Evolutionary conservation across 306 rosid genomes (phyloP).

Genomic region (Castanea crenata): DNA sequence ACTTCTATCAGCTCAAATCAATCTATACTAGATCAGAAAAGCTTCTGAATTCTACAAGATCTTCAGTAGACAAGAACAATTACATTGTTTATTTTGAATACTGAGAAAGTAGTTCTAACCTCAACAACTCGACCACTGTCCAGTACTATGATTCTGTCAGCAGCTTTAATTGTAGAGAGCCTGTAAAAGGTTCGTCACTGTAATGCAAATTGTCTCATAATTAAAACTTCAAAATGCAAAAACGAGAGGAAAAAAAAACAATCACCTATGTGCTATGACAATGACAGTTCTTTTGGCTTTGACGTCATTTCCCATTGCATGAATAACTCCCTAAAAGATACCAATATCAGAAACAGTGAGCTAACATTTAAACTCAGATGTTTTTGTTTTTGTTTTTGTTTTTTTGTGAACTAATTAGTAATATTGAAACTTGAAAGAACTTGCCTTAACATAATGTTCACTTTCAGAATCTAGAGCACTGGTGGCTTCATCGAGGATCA

Average conservation of each 20-base stretch:
- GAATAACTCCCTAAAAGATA: constrained; percentile 32
- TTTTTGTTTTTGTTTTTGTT: not conserved
- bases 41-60: not conserved
- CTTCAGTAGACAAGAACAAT: not conserved
- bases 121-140: constrained; percentile 38
- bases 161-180: constrained; percentile 43
- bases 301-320: constrained; percentile 20
- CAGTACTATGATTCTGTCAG: constrained; percentile 48
- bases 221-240: not conserved
- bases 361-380: not conserved
- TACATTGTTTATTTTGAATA: not conserved
- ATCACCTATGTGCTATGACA: constrained; percentile 43
- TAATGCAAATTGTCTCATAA: not conserved
- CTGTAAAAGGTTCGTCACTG: constrained; percentile 17
- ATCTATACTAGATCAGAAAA: not conserved
- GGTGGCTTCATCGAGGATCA: constrained; percentile 53
- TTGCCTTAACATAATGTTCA: constrained; percentile 37
- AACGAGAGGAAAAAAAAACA: not conserved
- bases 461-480: constrained; percentile 52
- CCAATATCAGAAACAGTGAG: not conserved
- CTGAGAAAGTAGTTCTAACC: constrained; percentile 22
- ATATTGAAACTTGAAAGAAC: constrained; percentile 5
- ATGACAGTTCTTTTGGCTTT: constrained; percentile 37
- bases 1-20: not conserved
- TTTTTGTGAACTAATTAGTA: not conserved